Base-by-base conservation (phyloP, 2,329 filamentous ascomycete species). In the Botrytis elliptica region DNA sequence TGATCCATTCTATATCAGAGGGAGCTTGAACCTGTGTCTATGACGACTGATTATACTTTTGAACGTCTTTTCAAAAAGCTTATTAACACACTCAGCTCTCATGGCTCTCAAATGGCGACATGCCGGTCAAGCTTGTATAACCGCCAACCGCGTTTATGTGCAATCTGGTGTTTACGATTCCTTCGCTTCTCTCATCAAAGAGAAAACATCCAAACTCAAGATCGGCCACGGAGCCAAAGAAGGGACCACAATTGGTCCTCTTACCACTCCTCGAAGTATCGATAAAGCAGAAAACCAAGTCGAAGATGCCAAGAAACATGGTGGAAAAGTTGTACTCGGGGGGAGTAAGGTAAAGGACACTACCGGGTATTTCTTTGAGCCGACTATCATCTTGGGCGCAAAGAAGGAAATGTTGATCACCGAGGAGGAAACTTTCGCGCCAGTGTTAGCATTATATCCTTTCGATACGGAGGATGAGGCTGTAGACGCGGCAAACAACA, bases 301-400 rank as follows among this genome's bases (percentile, higher is more conserved):
- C 46, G 85, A 87, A 64, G 90, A 93, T 80, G 92, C 91, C 5
- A 85, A 86, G 71, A 85, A 85, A 72, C 85, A 88, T 57, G 91
- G 91, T 4, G 92, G 88, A 1, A 87, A 86, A 63, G 81, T 92
- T n/a, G 82, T 92, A 1, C 83, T 90, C 33, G 91, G 91, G 20
- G 90, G 88, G 2, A 85, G 86, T 79, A 76, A 85, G 81, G 84
- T 90, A 4, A 81, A 84, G 2, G 79, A 80, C 38, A 81, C 84
- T 14, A 82, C 84, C 0, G 89, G 90, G 7, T 93, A 91, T 82
- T 93, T 92, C 84, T 92, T 92, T 81, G 85, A 91, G 79, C 90
- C 89, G 1, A 92, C 90, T 0, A 87, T 92, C 72, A 86, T 93
- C 59, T 86, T 86, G 0, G 86, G 87, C 7, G 88, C 90, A 75